Base-by-base conservation (phyloP, 129 eudicot genomes). In the Erigeron canadensis region DNA sequence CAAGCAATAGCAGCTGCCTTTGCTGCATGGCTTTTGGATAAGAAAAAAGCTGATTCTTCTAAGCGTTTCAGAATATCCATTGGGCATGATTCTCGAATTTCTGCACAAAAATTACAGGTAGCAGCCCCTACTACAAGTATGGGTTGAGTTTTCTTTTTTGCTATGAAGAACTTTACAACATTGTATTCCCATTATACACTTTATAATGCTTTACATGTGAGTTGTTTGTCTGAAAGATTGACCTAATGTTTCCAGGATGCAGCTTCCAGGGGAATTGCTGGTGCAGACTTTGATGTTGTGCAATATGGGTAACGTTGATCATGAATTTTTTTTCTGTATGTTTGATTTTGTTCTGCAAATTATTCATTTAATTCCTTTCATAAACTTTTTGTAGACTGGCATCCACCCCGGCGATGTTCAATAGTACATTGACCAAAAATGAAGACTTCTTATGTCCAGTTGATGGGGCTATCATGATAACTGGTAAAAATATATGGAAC, bases 391-490 rank as follows among this genome's bases (percentile, higher is more conserved):
- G 75, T 74, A 94, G 98, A 71, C 67, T 94, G 72, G 96, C 98
- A 60, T 87, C 98, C 65, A 94, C 98, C 1, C 98, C 98, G 8
- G 98, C 98, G 10, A 94, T 94, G 98, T 94, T 94, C 84, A 89
- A 85, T 75, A 87, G 93, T 71, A 89, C 95, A 8, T 84, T 94
- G 71, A 89, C 95, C 19, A 83, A 84, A 77, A 84, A 75, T 51
- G 87, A 83, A 47, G 90, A 85, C 47, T 58, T 79, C 57, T 18
- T 82, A 39, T 94, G 98, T 81, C 98, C 98, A 21, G 96, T 79
- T 72, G 98, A 94, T 77, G 98, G 98, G 80, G 73, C 98, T 73
- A 85, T 94, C 65, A 94, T 94, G 98, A 87, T 94, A 81, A 94
- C 98, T 82, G 98, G 98, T 89, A 62, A 41, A 41, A 43, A 15